These are phyloP conservation scores for Crepidotus variabilis DNA, from an alignment of 768 basidiomycete species.

Conservation along the genomic window DNA sequence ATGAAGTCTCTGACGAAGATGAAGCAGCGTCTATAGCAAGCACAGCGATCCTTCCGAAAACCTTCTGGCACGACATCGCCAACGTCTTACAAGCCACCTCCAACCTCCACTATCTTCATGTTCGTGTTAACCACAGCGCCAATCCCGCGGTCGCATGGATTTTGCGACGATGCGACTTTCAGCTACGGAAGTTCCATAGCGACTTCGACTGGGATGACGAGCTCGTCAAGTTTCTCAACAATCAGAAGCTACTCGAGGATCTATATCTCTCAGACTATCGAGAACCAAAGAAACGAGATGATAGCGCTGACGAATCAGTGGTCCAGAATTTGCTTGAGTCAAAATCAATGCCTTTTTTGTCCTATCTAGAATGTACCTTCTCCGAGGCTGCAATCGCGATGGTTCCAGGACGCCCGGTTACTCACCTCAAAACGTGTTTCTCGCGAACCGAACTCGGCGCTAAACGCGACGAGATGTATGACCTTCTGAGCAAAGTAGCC, in stretches of 20 bases:
- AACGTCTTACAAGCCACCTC: conserved; percentile 43
- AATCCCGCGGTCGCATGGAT: conserved; percentile 37
- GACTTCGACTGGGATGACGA: conserved; percentile 62
- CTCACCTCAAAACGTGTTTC: conserved; percentile 67
- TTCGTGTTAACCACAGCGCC: conserved; percentile 38
- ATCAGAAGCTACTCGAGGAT: conserved; percentile 44
- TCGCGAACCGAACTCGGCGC: conserved; percentile 44
- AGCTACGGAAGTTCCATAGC: conserved; percentile 58
- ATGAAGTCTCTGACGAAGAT: conserved; percentile 10
- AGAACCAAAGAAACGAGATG: conserved; percentile 16
- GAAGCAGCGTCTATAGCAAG: conserved; percentile 13
- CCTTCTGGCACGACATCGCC: conserved; percentile 50
- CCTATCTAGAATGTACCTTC: conserved; percentile 64
- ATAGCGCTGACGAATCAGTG: conserved; percentile 18
- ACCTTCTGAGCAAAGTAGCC: conserved; percentile 43
- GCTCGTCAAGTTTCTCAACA: conserved; percentile 50
- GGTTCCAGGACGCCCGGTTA: conserved; percentile 55
- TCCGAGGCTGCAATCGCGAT: conserved; percentile 56
- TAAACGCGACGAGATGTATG: conserved; percentile 49
- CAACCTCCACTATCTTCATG: conserved; percentile 47
- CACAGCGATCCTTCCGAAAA: conserved; percentile 24
- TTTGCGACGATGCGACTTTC: conserved; percentile 41
- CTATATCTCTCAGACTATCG: conserved; percentile 46
- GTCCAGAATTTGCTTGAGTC: conserved; percentile 20
- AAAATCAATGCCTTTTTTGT: conserved; percentile 42